Evolutionary conservation across 345 rosid genomes (phyloP).

Genomic region (Lumnitzera littorea): DNA sequence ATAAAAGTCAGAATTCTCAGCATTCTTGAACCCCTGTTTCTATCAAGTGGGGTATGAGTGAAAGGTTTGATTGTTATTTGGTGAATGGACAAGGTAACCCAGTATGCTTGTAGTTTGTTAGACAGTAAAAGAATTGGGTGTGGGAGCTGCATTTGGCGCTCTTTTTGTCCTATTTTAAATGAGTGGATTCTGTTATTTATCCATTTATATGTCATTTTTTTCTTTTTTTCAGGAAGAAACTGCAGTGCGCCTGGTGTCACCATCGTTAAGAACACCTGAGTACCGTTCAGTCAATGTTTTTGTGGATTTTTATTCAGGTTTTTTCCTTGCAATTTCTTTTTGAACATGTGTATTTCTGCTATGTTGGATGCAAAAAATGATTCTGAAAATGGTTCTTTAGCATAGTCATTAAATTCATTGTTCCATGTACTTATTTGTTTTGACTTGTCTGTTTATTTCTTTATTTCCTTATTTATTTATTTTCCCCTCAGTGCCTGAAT

Average conservation of each 20-base stretch:
- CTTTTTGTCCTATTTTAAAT: too few relatives aligned
- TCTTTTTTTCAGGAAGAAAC: conserved; percentile 59
- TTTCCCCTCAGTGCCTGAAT: conserved; percentile 62
- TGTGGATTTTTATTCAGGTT: conserved; percentile 77
- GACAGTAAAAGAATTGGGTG: too few relatives aligned
- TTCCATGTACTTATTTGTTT: too few relatives aligned
- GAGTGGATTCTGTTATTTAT: neutral
- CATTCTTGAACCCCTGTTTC: too few relatives aligned
- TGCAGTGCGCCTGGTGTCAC: conserved; percentile 60
- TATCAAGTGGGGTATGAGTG: too few relatives aligned
- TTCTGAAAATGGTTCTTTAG: too few relatives aligned
- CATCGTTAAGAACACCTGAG: conserved; percentile 56
- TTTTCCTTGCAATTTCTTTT: neutral
- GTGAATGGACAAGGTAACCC: too few relatives aligned
- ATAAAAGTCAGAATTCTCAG: too few relatives aligned
- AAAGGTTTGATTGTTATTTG: too few relatives aligned
- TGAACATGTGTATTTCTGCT: neutral
- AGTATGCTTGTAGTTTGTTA: too few relatives aligned
- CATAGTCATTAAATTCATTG: too few relatives aligned
- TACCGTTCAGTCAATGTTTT: conserved; percentile 74
- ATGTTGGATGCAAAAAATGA: neutral
- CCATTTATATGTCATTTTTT: conserved; percentile 9
- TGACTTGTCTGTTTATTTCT: neutral
- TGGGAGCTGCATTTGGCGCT: too few relatives aligned
- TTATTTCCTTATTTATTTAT: neutral